phyloP scores from a whole-genome alignment of 768 basidiomycete species.

The Mycena indigotica region DNA sequence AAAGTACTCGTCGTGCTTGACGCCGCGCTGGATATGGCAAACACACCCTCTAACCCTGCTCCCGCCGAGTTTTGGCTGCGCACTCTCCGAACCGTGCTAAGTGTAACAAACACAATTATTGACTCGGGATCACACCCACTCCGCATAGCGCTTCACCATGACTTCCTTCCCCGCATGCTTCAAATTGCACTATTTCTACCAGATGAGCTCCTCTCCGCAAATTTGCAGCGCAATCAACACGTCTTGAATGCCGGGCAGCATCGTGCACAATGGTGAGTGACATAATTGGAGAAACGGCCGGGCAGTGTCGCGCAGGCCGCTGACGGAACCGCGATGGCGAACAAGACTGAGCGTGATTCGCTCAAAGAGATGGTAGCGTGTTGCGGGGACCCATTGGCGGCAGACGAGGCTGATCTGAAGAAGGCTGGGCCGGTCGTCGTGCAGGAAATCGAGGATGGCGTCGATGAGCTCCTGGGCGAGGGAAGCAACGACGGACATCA shows the following conservation, averaged over 20 bases:
- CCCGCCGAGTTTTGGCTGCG: too few relatives aligned
- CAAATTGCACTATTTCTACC: too few relatives aligned
- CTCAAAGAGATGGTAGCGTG: conserved; percentile 27
- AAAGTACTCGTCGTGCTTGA: too few relatives aligned
- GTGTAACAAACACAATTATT: too few relatives aligned
- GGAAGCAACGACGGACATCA: not conserved
- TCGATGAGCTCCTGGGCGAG: conserved; percentile 15
- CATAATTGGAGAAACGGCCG: conserved; percentile 7
- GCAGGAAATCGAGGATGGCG: conserved; percentile 11
- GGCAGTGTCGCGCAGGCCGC: conserved; percentile 2
- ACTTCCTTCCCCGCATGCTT: too few relatives aligned
- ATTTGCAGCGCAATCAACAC: conserved; percentile 8
- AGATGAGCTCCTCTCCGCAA: not conserved
- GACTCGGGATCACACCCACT: too few relatives aligned
- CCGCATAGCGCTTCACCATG: too few relatives aligned
- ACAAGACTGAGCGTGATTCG: conserved; percentile 20
- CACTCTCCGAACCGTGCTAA: too few relatives aligned
- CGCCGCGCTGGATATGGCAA: too few relatives aligned
- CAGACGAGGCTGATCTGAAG: conserved; percentile 3
- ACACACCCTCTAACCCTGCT: too few relatives aligned
- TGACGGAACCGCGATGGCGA: not conserved
- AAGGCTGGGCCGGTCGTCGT: conserved; percentile 2
- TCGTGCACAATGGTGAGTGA: conserved; percentile 9
- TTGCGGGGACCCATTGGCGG: conserved; percentile 21
- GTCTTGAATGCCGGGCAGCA: conserved; percentile 5